Conservation (phyloP, 1,139 yeast species). For the Pichia sp. region DNA sequence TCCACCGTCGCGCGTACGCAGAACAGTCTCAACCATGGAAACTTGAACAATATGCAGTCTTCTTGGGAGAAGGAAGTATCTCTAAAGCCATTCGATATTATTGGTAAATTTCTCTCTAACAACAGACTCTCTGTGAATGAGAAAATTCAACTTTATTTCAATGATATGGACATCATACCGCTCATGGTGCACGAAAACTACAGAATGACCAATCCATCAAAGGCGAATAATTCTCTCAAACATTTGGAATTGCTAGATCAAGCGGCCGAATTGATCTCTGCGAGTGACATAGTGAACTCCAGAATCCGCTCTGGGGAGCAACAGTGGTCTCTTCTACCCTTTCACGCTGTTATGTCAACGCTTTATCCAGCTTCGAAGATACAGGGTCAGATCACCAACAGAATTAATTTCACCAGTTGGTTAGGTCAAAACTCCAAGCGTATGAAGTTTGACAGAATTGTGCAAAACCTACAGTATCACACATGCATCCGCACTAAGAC, state of each 20-base stretch:
- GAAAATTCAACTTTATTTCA: conserved; percentile 83
- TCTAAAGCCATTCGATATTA: conserved; percentile 90
- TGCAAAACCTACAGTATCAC: conserved; percentile 88
- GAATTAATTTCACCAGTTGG: conserved; percentile 80
- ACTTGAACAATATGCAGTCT: conserved; percentile 46
- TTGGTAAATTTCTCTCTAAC: conserved; percentile 58
- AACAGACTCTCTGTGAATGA: conserved; percentile 64
- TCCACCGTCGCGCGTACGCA: conserved; percentile 78
- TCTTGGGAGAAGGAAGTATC: conserved; percentile 87
- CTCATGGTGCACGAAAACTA: conserved; percentile 96
- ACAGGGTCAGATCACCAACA: conserved; percentile 62
- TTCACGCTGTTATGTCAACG: conserved; percentile 84
- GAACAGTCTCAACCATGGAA: conserved; percentile 48
- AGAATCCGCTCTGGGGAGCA: conserved; percentile 88
- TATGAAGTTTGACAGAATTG: conserved; percentile 66
- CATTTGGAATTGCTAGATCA: conserved; percentile 59
- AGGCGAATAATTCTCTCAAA: conserved; percentile 29
- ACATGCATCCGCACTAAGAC: conserved; percentile 75
- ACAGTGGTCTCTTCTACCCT: conserved; percentile 92
- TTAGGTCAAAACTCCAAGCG: conserved; percentile 87
- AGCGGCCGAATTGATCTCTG: conserved; percentile 76
- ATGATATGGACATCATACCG: conserved; percentile 92
- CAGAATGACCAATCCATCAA: conserved; percentile 51
- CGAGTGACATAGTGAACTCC: conserved; percentile 73
- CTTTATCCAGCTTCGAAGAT: conserved; percentile 73